These are phyloP conservation scores for Beta vulgaris DNA, from an alignment of 148 eudicot species.

Conservation along the genomic window DNA sequence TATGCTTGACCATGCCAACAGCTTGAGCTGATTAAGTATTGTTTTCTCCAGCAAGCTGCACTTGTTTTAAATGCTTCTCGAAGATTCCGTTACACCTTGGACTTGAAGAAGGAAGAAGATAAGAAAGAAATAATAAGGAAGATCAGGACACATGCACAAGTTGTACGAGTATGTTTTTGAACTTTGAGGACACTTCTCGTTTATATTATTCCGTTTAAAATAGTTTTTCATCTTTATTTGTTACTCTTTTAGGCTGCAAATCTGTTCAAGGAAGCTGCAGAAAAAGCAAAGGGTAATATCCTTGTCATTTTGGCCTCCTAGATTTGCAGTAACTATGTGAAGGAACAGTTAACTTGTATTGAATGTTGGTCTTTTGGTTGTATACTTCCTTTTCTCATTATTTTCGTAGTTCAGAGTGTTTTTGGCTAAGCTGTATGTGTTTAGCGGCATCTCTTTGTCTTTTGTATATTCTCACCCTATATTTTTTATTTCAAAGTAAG, in stretches of 20 bases:
- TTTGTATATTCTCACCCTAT: background rate
- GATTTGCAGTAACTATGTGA: background rate
- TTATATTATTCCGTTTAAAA: background rate
- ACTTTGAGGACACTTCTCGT: background rate
- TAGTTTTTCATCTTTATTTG: constrained; percentile 5
- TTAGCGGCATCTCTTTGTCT: background rate
- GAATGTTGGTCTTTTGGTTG: background rate
- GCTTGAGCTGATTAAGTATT: constrained; percentile 19
- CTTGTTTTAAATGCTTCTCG: constrained; percentile 95
- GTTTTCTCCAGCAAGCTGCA: constrained; percentile 78
- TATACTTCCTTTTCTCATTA: background rate
- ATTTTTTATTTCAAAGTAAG: constrained; percentile 31
- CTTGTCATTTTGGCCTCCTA: background rate
- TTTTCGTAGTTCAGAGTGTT: background rate
- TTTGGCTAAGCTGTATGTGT: background rate
- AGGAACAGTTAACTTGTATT: background rate
- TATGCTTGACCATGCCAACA: background rate
- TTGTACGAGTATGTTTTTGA: constrained; percentile 51
- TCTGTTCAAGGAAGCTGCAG: constrained; percentile 71
- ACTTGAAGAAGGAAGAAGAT: constrained; percentile 88
- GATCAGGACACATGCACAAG: constrained; percentile 93
- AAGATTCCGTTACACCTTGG: constrained; percentile 87
- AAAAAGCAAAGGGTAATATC: constrained; percentile 45
- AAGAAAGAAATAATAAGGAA: constrained; percentile 63
- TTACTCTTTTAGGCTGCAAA: constrained; percentile 61